Evolutionary conservation across 257 asterid species (phyloP), one percentile per base, ranked within the genome.

Genomic region (Capsicum chinense): DNA sequence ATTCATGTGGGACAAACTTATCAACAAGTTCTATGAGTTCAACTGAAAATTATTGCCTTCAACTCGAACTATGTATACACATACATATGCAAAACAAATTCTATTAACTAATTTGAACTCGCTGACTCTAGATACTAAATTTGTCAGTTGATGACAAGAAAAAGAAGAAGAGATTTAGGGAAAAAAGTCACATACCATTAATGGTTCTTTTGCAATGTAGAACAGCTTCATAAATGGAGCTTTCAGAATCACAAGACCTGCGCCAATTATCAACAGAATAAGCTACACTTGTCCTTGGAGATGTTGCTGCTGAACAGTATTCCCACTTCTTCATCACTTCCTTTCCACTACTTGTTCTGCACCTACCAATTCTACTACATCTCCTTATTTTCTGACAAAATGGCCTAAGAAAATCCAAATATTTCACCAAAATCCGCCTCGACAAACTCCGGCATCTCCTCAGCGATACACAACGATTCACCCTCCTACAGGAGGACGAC

Each of bases 201-300:
- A 21, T 81, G 83, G 95, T 95, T 92, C 90, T 93, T 85, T 95
- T 95, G 88, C 99, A 95, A 62, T 95, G 98, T 58, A 94, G 95
- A 48, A 95, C 97, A 7, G 99, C 99, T 88, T 95, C 99, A 83
- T 90, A 85, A 79, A 95, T 95, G 11, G 98, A 93, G 88, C 93
- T 91, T 90, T 95, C 99, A 5, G 99, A 95, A 81, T 95, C 99
- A 84, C 97, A 93, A 37, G 97, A 95, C 80, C 91, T 88, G 5
- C 98, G 89, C 95, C 95, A 92, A 62, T 88, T 88, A 78, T 92
- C 95, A 54, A 83, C 87, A 9, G 97, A 92, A 76, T 87, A 90
- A 6, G 97, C 92, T 1, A 85, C 84, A 78, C 97, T 94, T 2
- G 93, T 91, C 87, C 97, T 87, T 1, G 98, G 98, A 4, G 97